Percentiles rank a stretch among this genome's conserved stretches.
These are phyloP conservation scores for Fusarium euwallaceae DNA, from an alignment of 2,329 filamentous ascomycete species.

Conservation along the genomic window DNA sequence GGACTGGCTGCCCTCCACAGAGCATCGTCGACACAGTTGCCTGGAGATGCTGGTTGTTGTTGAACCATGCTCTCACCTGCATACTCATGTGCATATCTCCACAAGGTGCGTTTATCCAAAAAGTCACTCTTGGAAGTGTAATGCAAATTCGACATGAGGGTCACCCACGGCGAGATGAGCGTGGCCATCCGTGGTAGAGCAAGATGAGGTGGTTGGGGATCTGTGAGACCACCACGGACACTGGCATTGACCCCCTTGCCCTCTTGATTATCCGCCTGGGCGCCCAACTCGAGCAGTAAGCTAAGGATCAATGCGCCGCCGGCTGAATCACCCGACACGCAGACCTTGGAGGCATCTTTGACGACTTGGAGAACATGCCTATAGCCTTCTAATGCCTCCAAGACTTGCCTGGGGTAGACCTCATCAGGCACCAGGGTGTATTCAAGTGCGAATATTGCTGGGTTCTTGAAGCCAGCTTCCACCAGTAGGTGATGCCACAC, in stretches of 20 bases:
- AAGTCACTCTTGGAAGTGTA: slow-evolving; percentile 81
- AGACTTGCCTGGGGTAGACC: slow-evolving; percentile 79
- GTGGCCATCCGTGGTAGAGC: slow-evolving; percentile 67
- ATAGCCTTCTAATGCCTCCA: slow-evolving; percentile 79
- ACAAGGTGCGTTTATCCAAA: slow-evolving; percentile 74
- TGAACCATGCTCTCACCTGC: slow-evolving; percentile 57
- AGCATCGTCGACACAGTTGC: slow-evolving; percentile 72
- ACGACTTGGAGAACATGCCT: slow-evolving; percentile 74
- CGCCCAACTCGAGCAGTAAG: slow-evolving; percentile 76
- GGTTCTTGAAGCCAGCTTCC: slow-evolving; percentile 76
- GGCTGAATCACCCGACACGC: slow-evolving; percentile 83
- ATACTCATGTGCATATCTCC: slow-evolving; percentile 79
- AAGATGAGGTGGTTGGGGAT: slow-evolving; percentile 36
- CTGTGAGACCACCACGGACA: slow-evolving; percentile 27
- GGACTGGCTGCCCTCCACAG: slow-evolving; percentile 79
- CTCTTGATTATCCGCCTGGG: slow-evolving; percentile 42
- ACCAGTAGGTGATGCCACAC: slow-evolving; percentile 77
- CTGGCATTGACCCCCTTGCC: slow-evolving; percentile 28
- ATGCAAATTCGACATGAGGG: slow-evolving; percentile 76
- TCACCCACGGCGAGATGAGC: slow-evolving; percentile 86
- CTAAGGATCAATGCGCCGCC: slow-evolving; percentile 81
- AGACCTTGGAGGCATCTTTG: slow-evolving; percentile 71
- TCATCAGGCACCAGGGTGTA: slow-evolving; percentile 84
- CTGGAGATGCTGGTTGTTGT: slow-evolving; percentile 69
- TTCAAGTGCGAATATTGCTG: slow-evolving; percentile 83